These are phyloP conservation scores for Tubosaeta sp. DNA, from an alignment of 768 basidiomycete species.

Conservation along the genomic window DNA sequence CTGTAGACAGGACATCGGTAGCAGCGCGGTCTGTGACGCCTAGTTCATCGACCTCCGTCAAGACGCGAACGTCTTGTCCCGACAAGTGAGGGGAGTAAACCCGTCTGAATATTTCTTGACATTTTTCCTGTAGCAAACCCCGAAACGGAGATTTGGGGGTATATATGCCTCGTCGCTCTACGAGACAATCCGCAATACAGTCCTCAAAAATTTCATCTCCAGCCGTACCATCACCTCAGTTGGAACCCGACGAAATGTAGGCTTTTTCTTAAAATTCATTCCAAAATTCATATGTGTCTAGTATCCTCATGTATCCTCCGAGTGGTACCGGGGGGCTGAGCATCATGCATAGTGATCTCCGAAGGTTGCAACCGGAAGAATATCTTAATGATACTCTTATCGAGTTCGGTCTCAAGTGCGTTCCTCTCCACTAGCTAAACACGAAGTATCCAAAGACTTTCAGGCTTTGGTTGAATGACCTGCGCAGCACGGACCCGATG, in stretches of 20 bases:
- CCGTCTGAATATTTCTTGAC: not conserved
- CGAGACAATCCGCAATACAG: conserved; percentile 31
- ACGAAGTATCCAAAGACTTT: conserved; percentile 2
- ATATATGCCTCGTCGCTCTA: conserved; percentile 28
- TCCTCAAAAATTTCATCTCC: conserved; percentile 11
- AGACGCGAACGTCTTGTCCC: conserved; percentile 3
- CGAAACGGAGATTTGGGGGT: conserved; percentile 5
- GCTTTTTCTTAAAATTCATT: conserved; percentile 13
- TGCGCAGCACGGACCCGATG: conserved; percentile 51
- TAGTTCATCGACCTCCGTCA: conserved; percentile 16
- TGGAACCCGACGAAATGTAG: conserved; percentile 65
- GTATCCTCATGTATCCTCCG: conserved; percentile 74
- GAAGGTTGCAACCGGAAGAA: conserved; percentile 71
- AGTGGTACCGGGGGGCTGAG: conserved; percentile 70
- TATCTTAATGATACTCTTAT: conserved; percentile 96
- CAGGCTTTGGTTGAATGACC: conserved; percentile 67
- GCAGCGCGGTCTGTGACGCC: conserved; percentile 15
- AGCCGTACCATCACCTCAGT: conserved; percentile 30
- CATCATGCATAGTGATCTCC: conserved; percentile 74
- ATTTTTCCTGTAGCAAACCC: conserved; percentile 7
- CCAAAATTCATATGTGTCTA: conserved; percentile 26
- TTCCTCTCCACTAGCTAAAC: conserved; percentile 2
- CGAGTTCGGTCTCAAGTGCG: conserved; percentile 92
- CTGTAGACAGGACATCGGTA: not conserved
- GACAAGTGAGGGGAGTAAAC: conserved; percentile 15